Conservation (phyloP, 2,329 filamentous ascomycete genomes). For the Cytospora leucostoma region DNA sequence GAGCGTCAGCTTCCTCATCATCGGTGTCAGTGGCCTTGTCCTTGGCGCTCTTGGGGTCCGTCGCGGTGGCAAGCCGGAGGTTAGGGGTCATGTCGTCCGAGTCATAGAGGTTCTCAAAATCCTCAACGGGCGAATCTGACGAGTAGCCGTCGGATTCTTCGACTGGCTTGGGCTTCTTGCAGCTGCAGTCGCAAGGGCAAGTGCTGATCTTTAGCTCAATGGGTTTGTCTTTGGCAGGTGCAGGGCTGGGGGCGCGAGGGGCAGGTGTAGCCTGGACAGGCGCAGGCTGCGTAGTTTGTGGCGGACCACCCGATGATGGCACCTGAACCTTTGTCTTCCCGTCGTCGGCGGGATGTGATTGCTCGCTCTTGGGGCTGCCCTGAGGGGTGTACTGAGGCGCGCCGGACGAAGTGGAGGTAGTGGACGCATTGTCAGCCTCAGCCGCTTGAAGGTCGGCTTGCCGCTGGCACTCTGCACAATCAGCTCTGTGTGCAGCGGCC, state of each 20-base stretch:
- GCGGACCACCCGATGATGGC: conserved; percentile 34
- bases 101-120: conserved; percentile 61
- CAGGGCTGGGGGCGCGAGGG: not conserved
- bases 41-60: conserved; percentile 35
- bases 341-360: conserved; percentile 27
- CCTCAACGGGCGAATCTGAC: conserved; percentile 60
- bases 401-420: conserved; percentile 28
- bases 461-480: not conserved
- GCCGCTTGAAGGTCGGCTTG: not conserved
- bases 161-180: conserved; percentile 19
- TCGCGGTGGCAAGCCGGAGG: conserved; percentile 44
- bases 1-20: conserved; percentile 53
- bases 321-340: conserved; percentile 40
- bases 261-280: not conserved
- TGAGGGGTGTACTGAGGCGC: conserved; percentile 33
- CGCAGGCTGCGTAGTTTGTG: conserved; percentile 20
- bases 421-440: conserved; percentile 29
- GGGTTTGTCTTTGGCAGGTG: conserved; percentile 1
- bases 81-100: conserved; percentile 59
- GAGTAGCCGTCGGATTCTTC: conserved; percentile 55
- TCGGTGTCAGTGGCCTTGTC: conserved; percentile 51
- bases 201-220: conserved; percentile 21
- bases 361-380: conserved; percentile 36
- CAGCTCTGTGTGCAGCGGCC: conserved; percentile 32
- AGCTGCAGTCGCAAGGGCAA: conserved; percentile 16